Evolutionary conservation across 2,329 filamentous ascomycete genomes (phyloP).

Genomic region (Diaporthe australafricana): DNA sequence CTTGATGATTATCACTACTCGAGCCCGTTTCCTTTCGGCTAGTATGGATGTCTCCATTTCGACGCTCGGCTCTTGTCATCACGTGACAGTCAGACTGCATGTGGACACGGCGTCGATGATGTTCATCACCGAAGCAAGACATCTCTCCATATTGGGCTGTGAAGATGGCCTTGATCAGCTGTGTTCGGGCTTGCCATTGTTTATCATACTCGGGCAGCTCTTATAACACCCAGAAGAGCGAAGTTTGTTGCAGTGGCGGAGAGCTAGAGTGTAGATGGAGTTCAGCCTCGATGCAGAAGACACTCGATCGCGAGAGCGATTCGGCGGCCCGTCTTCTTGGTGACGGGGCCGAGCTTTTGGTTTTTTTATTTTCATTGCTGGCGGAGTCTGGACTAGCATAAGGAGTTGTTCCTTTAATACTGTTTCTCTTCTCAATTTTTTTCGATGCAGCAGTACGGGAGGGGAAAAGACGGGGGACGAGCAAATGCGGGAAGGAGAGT

Average conservation of each 20-base stretch:
- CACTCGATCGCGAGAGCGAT: conserved; percentile 15
- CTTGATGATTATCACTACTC: background rate
- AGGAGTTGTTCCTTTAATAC: conserved; percentile 35
- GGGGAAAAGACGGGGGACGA: background rate
- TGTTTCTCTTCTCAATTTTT: conserved; percentile 31
- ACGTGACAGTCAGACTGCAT: background rate
- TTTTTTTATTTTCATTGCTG: conserved; percentile 32
- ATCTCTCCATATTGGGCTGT: background rate
- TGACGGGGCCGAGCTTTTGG: conserved; percentile 18
- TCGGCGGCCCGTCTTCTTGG: conserved; percentile 15
- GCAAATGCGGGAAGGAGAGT: background rate
- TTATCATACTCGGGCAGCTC: conserved; percentile 4
- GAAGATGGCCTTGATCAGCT: background rate
- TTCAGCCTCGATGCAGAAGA: conserved; percentile 7
- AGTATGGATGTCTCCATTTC: background rate
- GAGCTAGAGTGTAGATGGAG: conserved; percentile 8
- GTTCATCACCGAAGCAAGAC: background rate
- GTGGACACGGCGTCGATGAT: background rate
- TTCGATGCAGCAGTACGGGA: conserved; percentile 24
- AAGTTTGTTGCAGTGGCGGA: conserved; percentile 18
- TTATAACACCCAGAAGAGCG: conserved; percentile 4
- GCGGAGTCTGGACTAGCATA: conserved; percentile 38
- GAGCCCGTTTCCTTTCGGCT: background rate
- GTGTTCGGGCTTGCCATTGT: background rate
- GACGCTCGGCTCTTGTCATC: background rate